Evolutionary conservation across 345 rosid species (phyloP), one percentile per base, ranked within the genome.

Genomic region (Geranium brycei): DNA sequence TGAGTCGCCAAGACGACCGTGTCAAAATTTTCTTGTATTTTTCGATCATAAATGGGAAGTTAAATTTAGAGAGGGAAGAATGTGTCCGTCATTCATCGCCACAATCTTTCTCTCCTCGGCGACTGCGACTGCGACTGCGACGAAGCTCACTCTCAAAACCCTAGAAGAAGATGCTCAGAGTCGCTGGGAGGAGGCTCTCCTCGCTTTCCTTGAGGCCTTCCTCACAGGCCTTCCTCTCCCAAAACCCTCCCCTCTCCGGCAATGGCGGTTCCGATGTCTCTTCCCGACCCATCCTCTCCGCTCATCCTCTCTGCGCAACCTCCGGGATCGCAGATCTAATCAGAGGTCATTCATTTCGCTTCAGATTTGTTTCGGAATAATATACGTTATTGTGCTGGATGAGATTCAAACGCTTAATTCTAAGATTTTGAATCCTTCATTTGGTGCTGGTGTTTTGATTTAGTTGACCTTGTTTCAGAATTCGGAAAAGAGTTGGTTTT

Each of bases 131-230:
- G n/a, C n/a, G n/a, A n/a, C n/a, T n/a, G n/a, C n/a, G n/a, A n/a
- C n/a, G n/a, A 47, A 47, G 15, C 53, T 47, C 12, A 47, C 14
- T 3, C 13, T 47, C 28, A 3, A 13, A 47, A 47, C 53, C 53
- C 53, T 47, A 47, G 53, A 47, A 47, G 67, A 73, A 66, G 84
- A 91, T 88, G 97, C 72, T 91, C 72, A 80, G 91, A 60, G 70
- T 82, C 58, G 89, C 88, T 16, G 91, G 87, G 75, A 86, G 83
- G 83, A 88, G 90, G 74, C 72, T 88, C 70, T 73, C 85, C 2
- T 82, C 87, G 68, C 66, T 75, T 13, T 53, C 77, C 13, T 77
- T 82, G 83, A 77, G 76, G 72, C 69, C 80, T 17, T 58, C 79
- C 64, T 77, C 64, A 17, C 64, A 84, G 57, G 67, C 78, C 63